Base-by-base conservation (phyloP, 176 grass and related monocot genomes). In the Rhynchospora pubera region DNA sequence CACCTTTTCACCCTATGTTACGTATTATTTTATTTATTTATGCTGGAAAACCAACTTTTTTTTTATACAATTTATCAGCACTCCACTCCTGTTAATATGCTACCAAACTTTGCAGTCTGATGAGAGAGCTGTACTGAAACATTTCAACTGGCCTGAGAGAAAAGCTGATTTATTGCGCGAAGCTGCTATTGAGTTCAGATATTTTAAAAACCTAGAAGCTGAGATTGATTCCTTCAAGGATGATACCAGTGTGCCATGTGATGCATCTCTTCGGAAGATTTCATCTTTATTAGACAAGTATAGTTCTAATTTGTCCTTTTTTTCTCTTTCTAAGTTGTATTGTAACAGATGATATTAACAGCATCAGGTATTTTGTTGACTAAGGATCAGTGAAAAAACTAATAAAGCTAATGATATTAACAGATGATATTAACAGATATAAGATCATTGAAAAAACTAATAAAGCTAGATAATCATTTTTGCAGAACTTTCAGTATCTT, bases 61-160 rank as follows among this genome's bases (percentile, higher is more conserved):
- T 65, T 16, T 44, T 65, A 24, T 12, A 21, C 18, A 62, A 62
- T 62, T 80, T 62, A 62, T 80, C n/a, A n/a, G n/a, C 10, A 21
- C n/a, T 11, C 8, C 2, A 39, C 18, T 80, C 57, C 26, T 24
- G 21, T 74, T 51, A 63, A 48, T 8, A 62, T 80, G 45, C 21
- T 47, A 62, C 16, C 21, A 51, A 51, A 65, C 62, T 64, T 62
- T 77, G 12, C 67, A 89, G 88, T 78, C 84, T 73, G 88, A 89
- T 15, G 88, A 89, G 84, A 83, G 84, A 58, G 88, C 88, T 32
- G 88, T 89, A 32, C 79, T 89, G 44, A 89, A 89, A 84, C 88
- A 89, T 48, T 89, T 89, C 68, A 83, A 86, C 73, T 89, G 88
- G 88, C 88, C 88, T 3, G 88, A 89, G 84, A 89, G 57, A 75